Evolutionary conservation across 169 alveolate genomes (phyloP).

Genomic region (Perkinsus olseni): DNA sequence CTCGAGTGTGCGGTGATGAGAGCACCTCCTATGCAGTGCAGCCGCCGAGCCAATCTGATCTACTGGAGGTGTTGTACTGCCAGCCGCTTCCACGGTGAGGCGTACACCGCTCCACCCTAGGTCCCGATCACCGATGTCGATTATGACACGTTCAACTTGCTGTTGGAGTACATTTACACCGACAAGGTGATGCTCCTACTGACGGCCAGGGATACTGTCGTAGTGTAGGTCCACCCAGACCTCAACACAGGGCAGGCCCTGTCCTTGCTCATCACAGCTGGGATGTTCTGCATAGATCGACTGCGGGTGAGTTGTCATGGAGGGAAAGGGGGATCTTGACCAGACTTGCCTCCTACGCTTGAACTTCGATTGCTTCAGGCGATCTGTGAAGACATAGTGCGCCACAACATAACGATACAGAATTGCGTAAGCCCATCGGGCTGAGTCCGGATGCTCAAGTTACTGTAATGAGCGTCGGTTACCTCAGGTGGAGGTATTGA

Average conservation of each 20-base stretch:
- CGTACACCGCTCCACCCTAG: too few relatives aligned
- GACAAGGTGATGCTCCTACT: constrained; percentile 35
- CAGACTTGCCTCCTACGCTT: background rate
- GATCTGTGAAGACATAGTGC: constrained; percentile 44
- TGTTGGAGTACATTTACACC: constrained; percentile 58
- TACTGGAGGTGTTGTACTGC: too few relatives aligned
- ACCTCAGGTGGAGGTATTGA: constrained; percentile 22
- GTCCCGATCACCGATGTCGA: too few relatives aligned
- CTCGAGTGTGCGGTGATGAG: too few relatives aligned
- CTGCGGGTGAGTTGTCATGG: constrained; percentile 8
- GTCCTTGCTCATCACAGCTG: constrained; percentile 56
- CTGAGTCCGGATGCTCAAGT: too few relatives aligned
- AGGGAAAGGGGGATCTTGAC: too few relatives aligned
- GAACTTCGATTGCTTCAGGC: constrained; percentile 31
- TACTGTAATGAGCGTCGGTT: too few relatives aligned
- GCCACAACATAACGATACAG: constrained; percentile 23
- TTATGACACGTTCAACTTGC: constrained; percentile 25
- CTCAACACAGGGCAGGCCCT: constrained; percentile 36
- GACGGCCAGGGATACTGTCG: too few relatives aligned
- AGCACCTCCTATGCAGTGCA: too few relatives aligned
- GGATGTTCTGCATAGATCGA: background rate
- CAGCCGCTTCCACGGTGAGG: too few relatives aligned
- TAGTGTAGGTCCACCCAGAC: background rate
- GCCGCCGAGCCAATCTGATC: too few relatives aligned
- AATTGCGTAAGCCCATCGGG: constrained; percentile 33